Percentiles rank a stretch among this genome's conserved stretches.
phyloP scores from a whole-genome alignment of 495 filamentous ascomycete species.

The Trichoderma reesei region DNA sequence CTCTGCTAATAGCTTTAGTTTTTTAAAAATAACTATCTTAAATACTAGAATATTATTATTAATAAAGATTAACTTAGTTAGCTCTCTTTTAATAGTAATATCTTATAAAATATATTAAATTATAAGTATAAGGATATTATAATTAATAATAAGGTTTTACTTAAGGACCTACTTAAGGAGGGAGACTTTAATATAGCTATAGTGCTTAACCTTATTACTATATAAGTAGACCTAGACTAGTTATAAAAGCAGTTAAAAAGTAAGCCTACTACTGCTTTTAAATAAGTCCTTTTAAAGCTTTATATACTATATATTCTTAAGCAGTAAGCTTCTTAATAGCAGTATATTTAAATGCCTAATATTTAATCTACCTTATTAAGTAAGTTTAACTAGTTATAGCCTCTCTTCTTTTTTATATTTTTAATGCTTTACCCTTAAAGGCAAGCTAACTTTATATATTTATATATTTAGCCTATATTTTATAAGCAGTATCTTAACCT shows the following conservation, averaged over 20 bases:
- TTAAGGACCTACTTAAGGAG: background rate
- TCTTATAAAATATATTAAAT: background rate
- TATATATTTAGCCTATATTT: background rate
- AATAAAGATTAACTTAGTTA: background rate
- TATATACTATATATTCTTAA: too few species aligned
- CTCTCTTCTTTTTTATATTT: background rate
- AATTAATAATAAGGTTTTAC: background rate
- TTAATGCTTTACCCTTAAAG: background rate
- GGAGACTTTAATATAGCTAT: background rate
- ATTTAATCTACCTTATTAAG: background rate
- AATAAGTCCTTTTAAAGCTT: background rate
- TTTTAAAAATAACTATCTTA: background rate
- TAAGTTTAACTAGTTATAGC: slow-evolving; percentile 3
- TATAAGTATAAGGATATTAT: background rate
- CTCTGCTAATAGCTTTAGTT: background rate
- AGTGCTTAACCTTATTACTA: background rate
- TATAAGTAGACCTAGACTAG: background rate
- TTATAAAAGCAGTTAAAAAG: background rate
- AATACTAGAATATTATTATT: background rate
- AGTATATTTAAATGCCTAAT: background rate
- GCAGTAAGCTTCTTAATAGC: background rate
- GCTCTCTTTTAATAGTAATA: background rate
- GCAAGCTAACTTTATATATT: background rate
- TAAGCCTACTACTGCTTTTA: background rate
- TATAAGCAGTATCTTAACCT: background rate